phyloP scores from a whole-genome alignment of 2,329 filamentous ascomycete species.

The Penicillium sp. region DNA sequence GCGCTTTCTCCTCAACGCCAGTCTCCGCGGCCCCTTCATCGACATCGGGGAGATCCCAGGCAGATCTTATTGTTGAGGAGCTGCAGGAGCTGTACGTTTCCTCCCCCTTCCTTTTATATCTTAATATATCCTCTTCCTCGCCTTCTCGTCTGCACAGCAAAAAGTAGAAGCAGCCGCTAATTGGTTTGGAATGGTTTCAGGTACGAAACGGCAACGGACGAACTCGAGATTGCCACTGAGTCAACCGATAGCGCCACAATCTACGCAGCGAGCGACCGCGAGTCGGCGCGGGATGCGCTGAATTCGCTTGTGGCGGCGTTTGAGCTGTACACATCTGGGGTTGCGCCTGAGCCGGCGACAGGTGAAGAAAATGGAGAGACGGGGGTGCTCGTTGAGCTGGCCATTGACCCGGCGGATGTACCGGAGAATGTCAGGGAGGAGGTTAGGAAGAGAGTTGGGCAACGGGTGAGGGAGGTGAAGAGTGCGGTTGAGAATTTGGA shows the following conservation, averaged over 20 bases:
- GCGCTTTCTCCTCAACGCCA: conserved; percentile 6
- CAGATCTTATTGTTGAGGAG: conserved; percentile 43
- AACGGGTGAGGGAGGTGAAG: conserved; percentile 53
- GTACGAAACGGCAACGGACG: conserved; percentile 52
- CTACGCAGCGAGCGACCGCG: conserved; percentile 53
- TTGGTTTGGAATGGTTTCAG: conserved; percentile 28
- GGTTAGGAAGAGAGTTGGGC: conserved; percentile 49
- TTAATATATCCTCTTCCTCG: background rate
- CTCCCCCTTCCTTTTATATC: background rate
- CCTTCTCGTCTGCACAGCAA: background rate
- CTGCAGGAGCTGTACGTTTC: conserved; percentile 42
- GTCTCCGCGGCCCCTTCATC: background rate
- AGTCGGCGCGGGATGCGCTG: conserved; percentile 52
- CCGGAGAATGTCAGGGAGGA: conserved; percentile 42
- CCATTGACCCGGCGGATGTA: conserved; percentile 38
- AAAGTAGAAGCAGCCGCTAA: background rate
- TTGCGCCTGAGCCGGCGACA: background rate
- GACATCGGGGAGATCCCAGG: conserved; percentile 31
- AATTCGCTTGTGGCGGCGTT: conserved; percentile 44
- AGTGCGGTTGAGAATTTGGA: conserved; percentile 51
- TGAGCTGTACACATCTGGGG: conserved; percentile 36
- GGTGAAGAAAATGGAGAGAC: conserved; percentile 17
- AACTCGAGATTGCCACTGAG: conserved; percentile 56
- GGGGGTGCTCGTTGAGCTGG: conserved; percentile 34
- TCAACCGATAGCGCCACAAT: conserved; percentile 51